Conservation (phyloP, 2,329 filamentous ascomycete species). For the Fusarium sacchari region DNA sequence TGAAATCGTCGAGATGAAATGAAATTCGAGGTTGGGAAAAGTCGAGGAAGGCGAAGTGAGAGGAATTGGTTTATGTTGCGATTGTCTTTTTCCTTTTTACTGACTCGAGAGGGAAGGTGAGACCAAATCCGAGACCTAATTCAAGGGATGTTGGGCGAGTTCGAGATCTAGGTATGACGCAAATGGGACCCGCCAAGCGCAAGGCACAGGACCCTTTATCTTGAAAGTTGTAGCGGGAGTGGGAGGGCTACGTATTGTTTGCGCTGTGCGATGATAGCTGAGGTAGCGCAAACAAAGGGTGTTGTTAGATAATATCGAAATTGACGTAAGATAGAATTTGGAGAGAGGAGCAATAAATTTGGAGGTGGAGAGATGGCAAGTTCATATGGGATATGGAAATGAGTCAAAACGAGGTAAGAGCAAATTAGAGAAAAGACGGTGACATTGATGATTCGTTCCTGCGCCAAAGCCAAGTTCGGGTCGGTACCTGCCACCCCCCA, state of each 20-base stretch:
- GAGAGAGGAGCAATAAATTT: conserved; percentile 1
- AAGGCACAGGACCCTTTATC: conserved; percentile 42
- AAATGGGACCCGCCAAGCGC: conserved; percentile 37
- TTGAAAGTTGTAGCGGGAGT: conserved; percentile 28
- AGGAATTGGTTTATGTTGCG: conserved; percentile 1
- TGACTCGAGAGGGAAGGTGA: conserved; percentile 10
- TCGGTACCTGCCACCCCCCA: conserved; percentile 36
- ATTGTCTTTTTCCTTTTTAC: background rate
- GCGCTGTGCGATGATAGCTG: conserved; percentile 14
- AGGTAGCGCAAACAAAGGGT: background rate
- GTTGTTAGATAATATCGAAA: background rate
- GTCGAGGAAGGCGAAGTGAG: background rate
- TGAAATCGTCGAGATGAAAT: background rate
- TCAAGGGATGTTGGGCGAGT: conserved; percentile 27
- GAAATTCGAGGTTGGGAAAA: background rate
- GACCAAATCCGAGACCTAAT: conserved; percentile 22
- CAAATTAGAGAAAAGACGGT: conserved; percentile 37
- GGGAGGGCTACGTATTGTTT: conserved; percentile 19
- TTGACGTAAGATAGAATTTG: background rate
- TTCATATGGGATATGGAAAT: conserved; percentile 21
- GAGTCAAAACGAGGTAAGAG: conserved; percentile 34
- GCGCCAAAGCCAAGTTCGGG: conserved; percentile 30
- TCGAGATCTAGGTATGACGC: conserved; percentile 40
- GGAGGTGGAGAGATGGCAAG: conserved; percentile 20
- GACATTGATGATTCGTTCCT: conserved; percentile 40